Evolutionary conservation across 306 rosid genomes (phyloP), one percentile per base, ranked within the genome.

Genomic region (Citrullus amarus): DNA sequence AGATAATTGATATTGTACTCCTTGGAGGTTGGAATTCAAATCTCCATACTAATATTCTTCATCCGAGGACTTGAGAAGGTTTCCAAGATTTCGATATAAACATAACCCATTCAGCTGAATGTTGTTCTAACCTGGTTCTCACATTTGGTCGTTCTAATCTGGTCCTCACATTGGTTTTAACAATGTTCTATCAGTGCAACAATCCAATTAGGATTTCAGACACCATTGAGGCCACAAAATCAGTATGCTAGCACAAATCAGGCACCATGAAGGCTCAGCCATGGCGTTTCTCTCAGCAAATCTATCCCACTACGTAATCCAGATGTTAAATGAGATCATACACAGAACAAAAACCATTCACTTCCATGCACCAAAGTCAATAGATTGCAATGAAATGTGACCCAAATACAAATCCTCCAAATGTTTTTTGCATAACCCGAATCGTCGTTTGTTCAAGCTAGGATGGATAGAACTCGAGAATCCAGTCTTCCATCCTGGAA

Each of bases 401-500:
- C 98, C 97, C 74, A 89, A 89, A 77, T 90, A 93, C 83, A 93
- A 81, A 85, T 92, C 92, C 71, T 78, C 86, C 46, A 93, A 77
- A 79, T 93, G 98, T 48, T 89, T 82, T 85, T 89, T 87, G 82
- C 98, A 93, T 82, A 93, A 78, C 43, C 97, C 98, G 11, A 90
- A 18, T 80, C 93, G 84, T 46, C 94, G 79, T 80, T 88, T 84
- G 82, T 92, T 89, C 87, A 93, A 86, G 88, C 96, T 90, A 57
- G 96, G 96, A 85, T 93, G 98, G 61, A 93, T 93, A 78, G 90
- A 91, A 61, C 87, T 82, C 55, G 97, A 83, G 88, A 93, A 93
- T 56, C 98, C 98, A 32, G 98, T 90, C 82, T 86, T 92, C 98
- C 97, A 92, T 78, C 97, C 92, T 11, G 97, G 97, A 85, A 90